phyloP scores from a whole-genome alignment of 371 early-diverging fungal genomes.

The Cokeromyces recurvatus region DNA sequence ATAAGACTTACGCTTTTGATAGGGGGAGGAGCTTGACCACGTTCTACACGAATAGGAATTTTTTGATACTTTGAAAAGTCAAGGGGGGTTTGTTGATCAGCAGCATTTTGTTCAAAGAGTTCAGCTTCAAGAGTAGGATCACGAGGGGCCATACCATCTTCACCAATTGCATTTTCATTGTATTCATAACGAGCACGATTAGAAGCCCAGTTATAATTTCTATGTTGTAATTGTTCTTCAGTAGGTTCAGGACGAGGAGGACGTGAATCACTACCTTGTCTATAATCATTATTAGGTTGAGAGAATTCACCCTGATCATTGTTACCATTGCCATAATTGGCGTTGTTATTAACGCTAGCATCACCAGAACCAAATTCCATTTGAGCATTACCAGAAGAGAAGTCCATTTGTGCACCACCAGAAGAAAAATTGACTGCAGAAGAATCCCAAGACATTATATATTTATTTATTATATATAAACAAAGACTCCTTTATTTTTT shows the following conservation, averaged over 20 bases:
- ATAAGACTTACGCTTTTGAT: constrained; percentile 28
- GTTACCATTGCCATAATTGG: too few species aligned
- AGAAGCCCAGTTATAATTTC: constrained; percentile 50
- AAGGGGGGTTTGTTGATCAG: constrained; percentile 40
- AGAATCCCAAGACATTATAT: not conserved
- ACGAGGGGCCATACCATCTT: constrained; percentile 38
- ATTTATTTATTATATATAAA: too few species aligned
- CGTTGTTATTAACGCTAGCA: not conserved
- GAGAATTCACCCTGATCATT: too few species aligned
- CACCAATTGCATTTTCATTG: constrained; percentile 38
- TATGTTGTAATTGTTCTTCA: constrained; percentile 20
- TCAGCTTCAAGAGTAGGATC: constrained; percentile 44
- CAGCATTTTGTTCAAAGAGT: constrained; percentile 47
- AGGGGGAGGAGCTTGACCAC: constrained; percentile 37
- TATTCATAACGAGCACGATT: constrained; percentile 50
- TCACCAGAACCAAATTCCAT: not conserved
- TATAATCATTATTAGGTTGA: not conserved
- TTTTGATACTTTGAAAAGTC: constrained; percentile 58
- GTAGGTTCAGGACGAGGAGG: constrained; percentile 18
- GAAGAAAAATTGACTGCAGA: too few species aligned
- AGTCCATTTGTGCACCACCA: constrained; percentile 1
- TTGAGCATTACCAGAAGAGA: constrained; percentile 5
- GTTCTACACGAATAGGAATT: constrained; percentile 51
- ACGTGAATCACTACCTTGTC: constrained; percentile 3
- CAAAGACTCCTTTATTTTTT: too few species aligned